Conservation (phyloP, 352 stramenopile species). For the Phytophthora uliginosa region DNA sequence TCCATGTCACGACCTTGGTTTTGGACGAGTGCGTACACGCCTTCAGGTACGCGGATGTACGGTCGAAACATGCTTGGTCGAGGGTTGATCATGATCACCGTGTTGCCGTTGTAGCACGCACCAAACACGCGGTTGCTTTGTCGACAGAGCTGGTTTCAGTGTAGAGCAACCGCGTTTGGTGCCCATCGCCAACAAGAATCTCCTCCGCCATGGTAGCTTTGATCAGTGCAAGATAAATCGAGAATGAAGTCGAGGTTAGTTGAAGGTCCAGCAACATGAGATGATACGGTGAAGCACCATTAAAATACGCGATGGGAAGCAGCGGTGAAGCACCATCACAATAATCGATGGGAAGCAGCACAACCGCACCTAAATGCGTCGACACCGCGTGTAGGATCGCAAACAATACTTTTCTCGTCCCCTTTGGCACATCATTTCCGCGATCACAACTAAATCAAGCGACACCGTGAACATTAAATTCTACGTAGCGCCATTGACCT, state of each 20-base stretch:
- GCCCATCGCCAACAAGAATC: conserved; percentile 16
- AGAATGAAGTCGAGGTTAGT: background rate
- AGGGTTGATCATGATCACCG: conserved; percentile 78
- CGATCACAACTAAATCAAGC: background rate
- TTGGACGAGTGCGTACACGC: conserved; percentile 88
- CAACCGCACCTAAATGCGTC: background rate
- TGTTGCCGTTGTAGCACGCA: conserved; percentile 75
- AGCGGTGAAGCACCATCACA: background rate
- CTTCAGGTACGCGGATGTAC: conserved; percentile 87
- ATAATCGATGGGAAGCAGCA: background rate
- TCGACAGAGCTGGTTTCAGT: conserved; percentile 58
- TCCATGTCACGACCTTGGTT: conserved; percentile 79
- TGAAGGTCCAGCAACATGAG: background rate
- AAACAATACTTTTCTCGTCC: background rate
- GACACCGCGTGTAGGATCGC: background rate
- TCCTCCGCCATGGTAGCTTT: conserved; percentile 25
- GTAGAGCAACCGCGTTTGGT: conserved; percentile 66
- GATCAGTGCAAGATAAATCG: background rate
- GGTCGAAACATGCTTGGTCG: conserved; percentile 59
- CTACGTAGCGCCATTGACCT: background rate
- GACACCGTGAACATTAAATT: background rate
- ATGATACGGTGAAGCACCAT: background rate
- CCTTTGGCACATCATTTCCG: background rate
- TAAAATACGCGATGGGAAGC: conserved; percentile 1
- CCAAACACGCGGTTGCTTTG: conserved; percentile 69